A percentile compares a stretch with the other conserved stretches of the same genome.
These are phyloP conservation scores for Spiraea crenata DNA, from an alignment of 331 rosid genomes.

Conservation along the genomic window DNA sequence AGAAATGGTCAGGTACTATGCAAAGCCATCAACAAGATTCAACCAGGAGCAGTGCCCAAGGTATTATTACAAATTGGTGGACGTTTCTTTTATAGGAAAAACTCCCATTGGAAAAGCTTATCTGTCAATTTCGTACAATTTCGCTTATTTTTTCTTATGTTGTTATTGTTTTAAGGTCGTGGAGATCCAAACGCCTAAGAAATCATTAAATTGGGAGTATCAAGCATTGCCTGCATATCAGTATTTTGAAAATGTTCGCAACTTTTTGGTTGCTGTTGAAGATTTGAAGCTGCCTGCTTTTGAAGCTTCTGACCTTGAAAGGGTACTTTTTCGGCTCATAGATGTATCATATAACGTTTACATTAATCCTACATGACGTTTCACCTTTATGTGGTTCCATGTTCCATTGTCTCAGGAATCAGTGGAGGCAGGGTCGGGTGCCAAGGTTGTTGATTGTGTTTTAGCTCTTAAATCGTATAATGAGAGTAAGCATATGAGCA, in stretches of 20 bases:
- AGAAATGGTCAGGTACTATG: slow-evolving; percentile 82
- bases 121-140: neutral
- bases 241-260: slow-evolving; percentile 88
- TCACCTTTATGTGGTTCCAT: slow-evolving; percentile 10
- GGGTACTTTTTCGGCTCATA: slow-evolving; percentile 42
- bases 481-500: slow-evolving; percentile 55
- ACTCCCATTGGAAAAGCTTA: neutral
- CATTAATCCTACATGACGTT: slow-evolving; percentile 4
- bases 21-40: slow-evolving; percentile 87
- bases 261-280: slow-evolving; percentile 68
- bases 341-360: neutral
- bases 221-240: slow-evolving; percentile 92
- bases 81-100: neutral
- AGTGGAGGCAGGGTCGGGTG: slow-evolving; percentile 62
- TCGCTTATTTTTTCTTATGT: neutral
- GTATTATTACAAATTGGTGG: slow-evolving; percentile 22
- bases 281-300: slow-evolving; percentile 78
- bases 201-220: slow-evolving; percentile 53
- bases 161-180: slow-evolving; percentile 56
- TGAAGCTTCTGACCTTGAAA: slow-evolving; percentile 91
- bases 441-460: slow-evolving; percentile 82
- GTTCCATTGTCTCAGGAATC: slow-evolving; percentile 53
- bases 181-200: slow-evolving; percentile 58
- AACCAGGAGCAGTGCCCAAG: slow-evolving; percentile 84
- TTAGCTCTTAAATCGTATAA: slow-evolving; percentile 68